phyloP scores from a whole-genome alignment of 768 basidiomycete genomes.

The Nidularia pulvinata region DNA sequence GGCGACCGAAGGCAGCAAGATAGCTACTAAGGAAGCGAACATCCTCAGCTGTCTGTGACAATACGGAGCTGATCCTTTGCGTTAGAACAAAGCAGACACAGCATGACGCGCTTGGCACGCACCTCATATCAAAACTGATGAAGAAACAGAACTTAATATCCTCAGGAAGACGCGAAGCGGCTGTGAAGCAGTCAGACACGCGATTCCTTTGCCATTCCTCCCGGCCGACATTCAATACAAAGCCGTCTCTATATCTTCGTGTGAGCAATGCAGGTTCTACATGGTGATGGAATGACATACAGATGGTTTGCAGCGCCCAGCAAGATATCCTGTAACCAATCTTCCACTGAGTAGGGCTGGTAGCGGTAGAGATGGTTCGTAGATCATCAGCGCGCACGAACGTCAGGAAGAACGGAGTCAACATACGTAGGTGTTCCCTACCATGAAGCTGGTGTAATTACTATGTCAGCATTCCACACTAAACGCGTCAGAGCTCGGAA shows the following conservation, averaged over 20 bases:
- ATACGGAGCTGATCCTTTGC: constrained; percentile 18
- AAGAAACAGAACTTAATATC: constrained; percentile 21
- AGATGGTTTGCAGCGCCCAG: constrained; percentile 18
- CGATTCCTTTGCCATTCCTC: constrained; percentile 51
- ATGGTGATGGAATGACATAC: constrained; percentile 1
- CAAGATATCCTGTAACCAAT: constrained; percentile 45
- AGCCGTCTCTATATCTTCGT: constrained; percentile 43
- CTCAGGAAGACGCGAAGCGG: constrained; percentile 22
- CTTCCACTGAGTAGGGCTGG: constrained; percentile 45
- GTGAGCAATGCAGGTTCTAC: not conserved
- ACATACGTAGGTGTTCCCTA: constrained; percentile 62
- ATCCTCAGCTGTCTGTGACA: constrained; percentile 16
- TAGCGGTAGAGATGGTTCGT: too few species aligned
- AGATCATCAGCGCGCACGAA: not conserved
- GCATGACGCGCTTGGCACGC: constrained; percentile 1
- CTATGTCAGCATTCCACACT: not conserved
- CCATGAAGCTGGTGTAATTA: constrained; percentile 38
- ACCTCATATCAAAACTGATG: constrained; percentile 33
- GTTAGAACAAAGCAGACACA: not conserved
- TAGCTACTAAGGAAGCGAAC: constrained; percentile 20
- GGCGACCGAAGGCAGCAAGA: constrained; percentile 10
- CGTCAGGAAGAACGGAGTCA: not conserved
- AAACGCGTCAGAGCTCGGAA: not conserved
- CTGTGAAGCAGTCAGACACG: constrained; percentile 47
- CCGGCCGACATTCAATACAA: constrained; percentile 58